phyloP scores from a whole-genome alignment of 2,329 filamentous ascomycete species.

The Didymella exigua region DNA sequence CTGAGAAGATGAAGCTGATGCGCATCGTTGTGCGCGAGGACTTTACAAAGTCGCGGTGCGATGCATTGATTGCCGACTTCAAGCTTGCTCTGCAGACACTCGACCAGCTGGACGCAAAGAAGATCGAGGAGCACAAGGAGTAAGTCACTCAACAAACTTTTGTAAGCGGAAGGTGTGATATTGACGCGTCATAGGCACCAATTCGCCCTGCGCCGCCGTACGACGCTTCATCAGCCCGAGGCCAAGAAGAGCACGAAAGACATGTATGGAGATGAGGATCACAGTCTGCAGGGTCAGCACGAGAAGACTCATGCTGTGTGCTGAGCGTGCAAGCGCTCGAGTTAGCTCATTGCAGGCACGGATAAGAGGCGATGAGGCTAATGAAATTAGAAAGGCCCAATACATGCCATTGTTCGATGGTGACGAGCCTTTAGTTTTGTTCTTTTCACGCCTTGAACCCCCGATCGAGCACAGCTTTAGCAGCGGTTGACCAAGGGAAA shows the following conservation, averaged over 20 bases:
- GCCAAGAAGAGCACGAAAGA: slow-evolving; percentile 44
- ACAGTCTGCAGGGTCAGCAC: slow-evolving; percentile 86
- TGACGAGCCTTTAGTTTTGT: too few species aligned
- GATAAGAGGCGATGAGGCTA: not conserved
- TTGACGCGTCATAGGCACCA: not conserved
- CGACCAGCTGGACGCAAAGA: slow-evolving; percentile 73
- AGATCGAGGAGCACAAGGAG: slow-evolving; percentile 71
- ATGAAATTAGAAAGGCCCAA: not conserved
- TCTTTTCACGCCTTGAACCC: too few species aligned
- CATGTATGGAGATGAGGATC: slow-evolving; percentile 77
- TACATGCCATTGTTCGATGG: not conserved
- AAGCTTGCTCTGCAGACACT: slow-evolving; percentile 75
- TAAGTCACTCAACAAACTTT: slow-evolving; percentile 46
- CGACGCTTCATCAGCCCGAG: slow-evolving; percentile 35
- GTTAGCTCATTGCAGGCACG: not conserved
- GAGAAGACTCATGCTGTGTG: slow-evolving; percentile 91
- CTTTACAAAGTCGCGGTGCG: slow-evolving; percentile 81
- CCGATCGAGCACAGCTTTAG: too few species aligned
- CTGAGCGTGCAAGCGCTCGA: slow-evolving; percentile 46
- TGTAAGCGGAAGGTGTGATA: not conserved
- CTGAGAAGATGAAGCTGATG: slow-evolving; percentile 84
- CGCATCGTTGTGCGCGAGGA: slow-evolving; percentile 92
- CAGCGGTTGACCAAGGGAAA: not conserved
- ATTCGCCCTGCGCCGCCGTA: slow-evolving; percentile 34
- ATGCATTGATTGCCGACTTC: slow-evolving; percentile 77